A percentile compares a stretch with the other conserved stretches of the same genome.
Evolutionary conservation across 2,329 filamentous ascomycete species (phyloP).

Genomic region (Neonectria faginata): DNA sequence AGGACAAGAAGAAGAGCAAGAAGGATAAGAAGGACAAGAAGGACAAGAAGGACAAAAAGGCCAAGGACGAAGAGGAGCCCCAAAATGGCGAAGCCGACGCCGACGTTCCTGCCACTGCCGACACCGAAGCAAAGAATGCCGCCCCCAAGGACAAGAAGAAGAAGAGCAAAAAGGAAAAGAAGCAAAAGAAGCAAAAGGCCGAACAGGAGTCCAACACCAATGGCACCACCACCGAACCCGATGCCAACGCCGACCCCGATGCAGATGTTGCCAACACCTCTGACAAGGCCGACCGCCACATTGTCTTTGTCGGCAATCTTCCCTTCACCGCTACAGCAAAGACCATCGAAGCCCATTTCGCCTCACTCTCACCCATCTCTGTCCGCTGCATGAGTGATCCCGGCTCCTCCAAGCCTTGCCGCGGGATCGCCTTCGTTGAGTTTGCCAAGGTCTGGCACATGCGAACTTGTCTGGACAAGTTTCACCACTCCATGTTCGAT

Average conservation of each 20-base stretch:
- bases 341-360: slow-evolving; percentile 80
- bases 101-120: slow-evolving; percentile 26
- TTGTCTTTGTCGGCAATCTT: slow-evolving; percentile 75
- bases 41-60: slow-evolving; percentile 47
- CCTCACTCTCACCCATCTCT: slow-evolving; percentile 66
- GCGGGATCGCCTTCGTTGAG: slow-evolving; percentile 88
- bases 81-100: slow-evolving; percentile 26
- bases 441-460: slow-evolving; percentile 88
- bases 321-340: slow-evolving; percentile 83
- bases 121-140: slow-evolving; percentile 11
- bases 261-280: slow-evolving; percentile 22
- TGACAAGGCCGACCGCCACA: slow-evolving; percentile 47
- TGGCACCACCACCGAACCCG: slow-evolving; percentile 31
- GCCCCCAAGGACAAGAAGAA: slow-evolving; percentile 33
- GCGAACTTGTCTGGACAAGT: slow-evolving; percentile 91
- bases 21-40: slow-evolving; percentile 45
- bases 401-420: slow-evolving; percentile 69
- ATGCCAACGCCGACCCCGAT: slow-evolving; percentile 24
- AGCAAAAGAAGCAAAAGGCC: slow-evolving; percentile 47
- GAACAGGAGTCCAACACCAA: slow-evolving; percentile 43
- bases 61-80: slow-evolving; percentile 32
- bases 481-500: slow-evolving; percentile 85
- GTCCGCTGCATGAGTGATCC: slow-evolving; percentile 78
- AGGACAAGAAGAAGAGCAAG: slow-evolving; percentile 43
- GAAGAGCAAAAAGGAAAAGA: slow-evolving; percentile 37